Percentiles rank a stretch among this genome's conserved stretches.
Conservation (phyloP, 768 basidiomycete species). For the Lactarius sp. region DNA sequence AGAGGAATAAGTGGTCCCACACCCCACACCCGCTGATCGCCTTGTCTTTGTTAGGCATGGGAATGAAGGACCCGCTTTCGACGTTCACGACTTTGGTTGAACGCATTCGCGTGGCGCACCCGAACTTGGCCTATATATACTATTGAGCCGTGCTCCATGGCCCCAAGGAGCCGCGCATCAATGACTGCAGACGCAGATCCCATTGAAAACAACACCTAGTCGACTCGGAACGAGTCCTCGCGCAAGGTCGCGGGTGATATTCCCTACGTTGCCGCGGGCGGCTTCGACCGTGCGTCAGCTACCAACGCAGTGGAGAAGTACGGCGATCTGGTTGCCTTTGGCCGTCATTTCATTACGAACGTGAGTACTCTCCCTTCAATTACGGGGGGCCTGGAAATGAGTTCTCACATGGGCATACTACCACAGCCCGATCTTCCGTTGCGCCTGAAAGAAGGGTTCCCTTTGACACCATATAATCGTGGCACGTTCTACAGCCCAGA, state of each 20-base stretch:
- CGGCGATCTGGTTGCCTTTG: constrained; percentile 4
- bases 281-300: neutral
- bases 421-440: constrained; percentile 18
- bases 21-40: too few relatives aligned
- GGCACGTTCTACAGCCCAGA: neutral
- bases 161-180: constrained; percentile 8
- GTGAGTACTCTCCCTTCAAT: neutral
- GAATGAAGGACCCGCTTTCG: constrained; percentile 16
- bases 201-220: too few relatives aligned
- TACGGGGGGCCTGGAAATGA: neutral
- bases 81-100: constrained; percentile 2
- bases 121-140: constrained; percentile 13
- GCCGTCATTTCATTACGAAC: neutral
- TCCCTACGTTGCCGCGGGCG: neutral
- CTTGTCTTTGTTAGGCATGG: constrained; percentile 7
- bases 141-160: too few relatives aligned
- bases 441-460: constrained; percentile 2
- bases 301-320: neutral
- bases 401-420: neutral
- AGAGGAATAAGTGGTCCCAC: too few relatives aligned
- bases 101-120: constrained; percentile 3
- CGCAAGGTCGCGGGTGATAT: neutral
- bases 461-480: neutral
- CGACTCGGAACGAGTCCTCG: too few relatives aligned
- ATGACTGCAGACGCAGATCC: too few relatives aligned